A percentile compares a stretch with the other conserved stretches of the same genome.
These are phyloP conservation scores for Poterioochromonas sp. DNA, from an alignment of 352 stramenopile genomes.

Conservation along the genomic window DNA sequence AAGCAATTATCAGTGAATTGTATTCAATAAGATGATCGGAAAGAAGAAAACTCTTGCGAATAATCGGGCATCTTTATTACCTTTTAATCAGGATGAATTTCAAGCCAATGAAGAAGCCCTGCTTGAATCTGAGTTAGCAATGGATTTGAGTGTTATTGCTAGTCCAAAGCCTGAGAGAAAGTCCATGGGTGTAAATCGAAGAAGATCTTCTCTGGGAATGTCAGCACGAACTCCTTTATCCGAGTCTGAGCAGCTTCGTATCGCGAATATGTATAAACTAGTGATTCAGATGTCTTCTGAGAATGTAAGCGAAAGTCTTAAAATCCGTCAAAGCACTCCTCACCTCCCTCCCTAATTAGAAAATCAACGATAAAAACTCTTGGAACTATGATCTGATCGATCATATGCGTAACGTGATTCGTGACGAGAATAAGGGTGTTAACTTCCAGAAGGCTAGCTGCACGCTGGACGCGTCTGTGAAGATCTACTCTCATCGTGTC, in stretches of 20 bases:
- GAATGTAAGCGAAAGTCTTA: constrained; percentile 54
- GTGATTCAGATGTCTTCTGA: constrained; percentile 82
- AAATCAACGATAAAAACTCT: constrained; percentile 94
- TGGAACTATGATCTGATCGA: constrained; percentile 93
- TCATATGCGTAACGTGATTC: constrained; percentile 88
- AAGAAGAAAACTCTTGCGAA: too few relatives aligned
- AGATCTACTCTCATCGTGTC: constrained; percentile 97
- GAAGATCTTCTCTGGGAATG: constrained; percentile 14
- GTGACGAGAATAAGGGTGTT: constrained; percentile 40
- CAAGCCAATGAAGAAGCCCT: too few relatives aligned
- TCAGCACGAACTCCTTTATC: background rate
- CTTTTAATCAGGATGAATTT: too few relatives aligned
- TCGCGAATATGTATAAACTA: constrained; percentile 77
- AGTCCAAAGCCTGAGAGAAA: too few relatives aligned
- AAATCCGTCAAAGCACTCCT: background rate
- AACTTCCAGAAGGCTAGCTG: constrained; percentile 97
- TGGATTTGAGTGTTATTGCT: too few relatives aligned
- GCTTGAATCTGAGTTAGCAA: too few relatives aligned
- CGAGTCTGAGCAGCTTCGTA: constrained; percentile 40
- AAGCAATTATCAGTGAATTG: too few relatives aligned
- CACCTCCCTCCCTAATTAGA: constrained; percentile 51
- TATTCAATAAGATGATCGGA: too few relatives aligned
- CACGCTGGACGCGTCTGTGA: constrained; percentile 93
- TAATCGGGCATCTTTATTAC: too few relatives aligned
- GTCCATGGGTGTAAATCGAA: too few relatives aligned